A percentile compares a stretch with the other conserved stretches of the same genome.
phyloP scores from a whole-genome alignment of 2,329 filamentous ascomycete genomes.

The Tolypocladium tropicale region DNA sequence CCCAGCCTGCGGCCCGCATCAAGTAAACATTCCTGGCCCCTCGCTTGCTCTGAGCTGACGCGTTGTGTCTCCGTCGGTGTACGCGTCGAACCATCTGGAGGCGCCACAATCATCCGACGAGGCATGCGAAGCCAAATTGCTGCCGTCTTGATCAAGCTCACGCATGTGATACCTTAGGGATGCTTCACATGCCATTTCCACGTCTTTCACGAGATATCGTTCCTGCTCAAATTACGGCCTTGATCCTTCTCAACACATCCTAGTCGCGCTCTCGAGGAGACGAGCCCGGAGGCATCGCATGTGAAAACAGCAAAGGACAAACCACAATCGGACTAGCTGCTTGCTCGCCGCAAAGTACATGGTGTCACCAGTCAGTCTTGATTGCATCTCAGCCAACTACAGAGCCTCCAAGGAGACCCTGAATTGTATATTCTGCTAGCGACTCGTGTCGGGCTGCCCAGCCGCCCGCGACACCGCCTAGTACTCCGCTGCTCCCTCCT shows the following conservation, averaged over 20 bases:
- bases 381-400: neutral
- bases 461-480: constrained; percentile 8
- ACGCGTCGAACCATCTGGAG: neutral
- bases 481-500: constrained; percentile 15
- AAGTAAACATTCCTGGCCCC: neutral
- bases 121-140: no score
- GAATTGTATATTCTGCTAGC: neutral
- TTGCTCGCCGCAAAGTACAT: neutral
- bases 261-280: no score
- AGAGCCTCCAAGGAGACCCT: neutral
- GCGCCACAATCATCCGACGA: no score
- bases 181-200: no score
- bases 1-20: neutral
- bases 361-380: neutral
- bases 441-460: constrained; percentile 2
- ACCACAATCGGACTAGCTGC: neutral
- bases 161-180: no score
- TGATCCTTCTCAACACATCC: no score
- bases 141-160: no score
- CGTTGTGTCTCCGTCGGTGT: no score
- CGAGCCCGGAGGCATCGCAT: no score
- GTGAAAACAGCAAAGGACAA: neutral
- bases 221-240: no score
- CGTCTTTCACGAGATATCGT: no score
- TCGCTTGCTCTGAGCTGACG: neutral